Base-by-base conservation (phyloP, 768 basidiomycete species). In the Lepiota brunneoincarnata region DNA sequence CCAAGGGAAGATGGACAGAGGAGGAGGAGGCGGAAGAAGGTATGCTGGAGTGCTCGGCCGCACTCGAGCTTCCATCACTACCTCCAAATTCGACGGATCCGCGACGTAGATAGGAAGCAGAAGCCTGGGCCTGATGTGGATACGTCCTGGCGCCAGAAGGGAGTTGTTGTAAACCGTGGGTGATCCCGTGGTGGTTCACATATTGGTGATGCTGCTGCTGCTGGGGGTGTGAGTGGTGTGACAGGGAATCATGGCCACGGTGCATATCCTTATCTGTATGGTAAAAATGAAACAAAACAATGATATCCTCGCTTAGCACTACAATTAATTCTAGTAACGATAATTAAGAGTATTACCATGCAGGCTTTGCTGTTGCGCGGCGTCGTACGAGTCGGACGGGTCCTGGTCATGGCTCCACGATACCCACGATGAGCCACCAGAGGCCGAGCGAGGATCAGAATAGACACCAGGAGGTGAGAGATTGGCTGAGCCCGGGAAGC, bases 11-110 rank as follows among this genome's bases (percentile, higher is more conserved):
- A 57, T 83, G 83, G 9, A 75, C 69, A 24, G 60, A 74, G 6
- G 81, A 82, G 7, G 81, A 82, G 7, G 77, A 58, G 10, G 83
- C 81, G 40, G 80, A 81, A 9, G 80, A 79, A n/a, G 76, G 74
- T 2, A 76, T 10, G 7, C 31, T 69, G 1, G 78, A 80, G 6
- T 71, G 72, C 20, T 72, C 72, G 2, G 71, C 66, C 2, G 70
- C 66, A 56, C 26, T 43, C 0, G 40, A 26, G 23, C 75, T 76
- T 18, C 75, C 72, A 24, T 75, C 76, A 39, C 79, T 75, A 18
- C 10, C 39, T 51, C 74, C 75, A 40, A 69, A 66, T 36, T 75
- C 72, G 20, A 71, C 49, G 4, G 75, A 76, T 20, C 59, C 53
- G 21, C 64, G 61, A 55, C 75, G 60, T 55, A 66, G 48, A 23